Evolutionary conservation across 129 eudicot genomes (phyloP), one percentile per base, ranked within the genome.

Genomic region (Erigeron canadensis): DNA sequence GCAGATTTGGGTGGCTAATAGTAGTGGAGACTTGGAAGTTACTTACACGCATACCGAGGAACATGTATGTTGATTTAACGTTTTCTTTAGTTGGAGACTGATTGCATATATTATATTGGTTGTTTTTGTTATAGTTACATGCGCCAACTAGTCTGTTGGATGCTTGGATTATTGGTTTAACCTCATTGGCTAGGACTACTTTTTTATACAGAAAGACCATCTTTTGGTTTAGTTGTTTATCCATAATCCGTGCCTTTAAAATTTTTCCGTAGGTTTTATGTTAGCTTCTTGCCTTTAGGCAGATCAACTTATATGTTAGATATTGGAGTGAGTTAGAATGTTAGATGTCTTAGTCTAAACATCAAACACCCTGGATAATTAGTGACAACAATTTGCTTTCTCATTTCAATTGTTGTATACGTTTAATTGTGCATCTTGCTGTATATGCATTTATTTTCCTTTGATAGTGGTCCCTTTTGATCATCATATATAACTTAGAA

Each of bases 1-100:
- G 84, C 70, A 92, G 98, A 89, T 92, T 46, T 92, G 98, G 98
- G 96, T 81, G 57, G 89, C 95, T 45, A 86, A 89, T 0, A 88
- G 81, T 22, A 84, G 88, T 76, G 98, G 98, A 63, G 86, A 85
- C 77, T 70, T 92, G 88, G 96, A 92, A 81, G 98, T 83, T 39
- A 85, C 95, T 38, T 89, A 89, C 74, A 89, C 98, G 1, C 96
- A 92, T 74, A 83, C 46, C 0, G 98, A 86, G 65, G 96, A 92
- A 70, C 82, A 89, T 79, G 98, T 92, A 87, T 19, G 98, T 73
- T 53, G 4, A 46, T 43, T 9, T 4, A 54, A 72, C 67, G n/a
- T 56, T 3, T 45, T 42, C 47, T 22, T 62, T 57, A 44, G 39
- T 7, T 66, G 11, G 51, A 18, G 15, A 48, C 10, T 18, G 54